Evolutionary conservation across 345 rosid species (phyloP).

Genomic region (Melaleuca quinquenervia): DNA sequence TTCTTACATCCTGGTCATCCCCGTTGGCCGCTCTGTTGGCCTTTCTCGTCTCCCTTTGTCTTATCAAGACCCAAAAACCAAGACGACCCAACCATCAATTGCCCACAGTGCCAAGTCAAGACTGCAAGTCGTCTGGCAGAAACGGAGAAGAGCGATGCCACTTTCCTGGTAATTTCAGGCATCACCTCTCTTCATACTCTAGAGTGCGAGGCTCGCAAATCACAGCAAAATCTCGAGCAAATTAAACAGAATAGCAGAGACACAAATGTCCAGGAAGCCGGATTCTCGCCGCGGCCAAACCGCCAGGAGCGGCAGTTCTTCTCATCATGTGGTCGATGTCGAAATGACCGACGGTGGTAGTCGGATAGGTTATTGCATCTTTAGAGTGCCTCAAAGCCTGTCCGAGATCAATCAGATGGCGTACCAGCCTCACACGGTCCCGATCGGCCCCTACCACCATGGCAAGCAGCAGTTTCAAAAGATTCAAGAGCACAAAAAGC

Average conservation of each 20-base stretch:
- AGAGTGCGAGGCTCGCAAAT: neutral
- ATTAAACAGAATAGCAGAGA: neutral
- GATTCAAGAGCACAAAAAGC: slow-evolving; percentile 79
- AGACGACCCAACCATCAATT: neutral
- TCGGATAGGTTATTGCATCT: slow-evolving; percentile 26
- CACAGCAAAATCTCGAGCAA: neutral
- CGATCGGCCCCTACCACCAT: slow-evolving; percentile 62
- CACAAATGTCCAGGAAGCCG: neutral
- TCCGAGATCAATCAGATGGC: slow-evolving; percentile 39
- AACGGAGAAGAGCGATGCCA: neutral
- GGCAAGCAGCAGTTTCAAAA: slow-evolving; percentile 28
- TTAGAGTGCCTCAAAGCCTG: slow-evolving; percentile 31
- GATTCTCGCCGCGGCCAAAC: neutral
- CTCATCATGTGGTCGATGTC: neutral
- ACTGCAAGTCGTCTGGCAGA: neutral
- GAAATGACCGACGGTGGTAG: slow-evolving; percentile 20
- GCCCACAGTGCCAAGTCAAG: neutral
- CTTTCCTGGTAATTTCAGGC: neutral
- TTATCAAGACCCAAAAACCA: neutral
- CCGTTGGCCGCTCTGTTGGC: neutral
- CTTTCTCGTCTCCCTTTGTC: neutral
- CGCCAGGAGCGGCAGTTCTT: neutral
- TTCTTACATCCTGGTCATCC: neutral
- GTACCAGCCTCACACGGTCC: slow-evolving; percentile 55
- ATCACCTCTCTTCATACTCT: neutral